Percentiles rank a stretch among this genome's conserved stretches.
Evolutionary conservation across 371 early-diverging fungal species (phyloP).

Genomic region (Rhizomucor miehei): DNA sequence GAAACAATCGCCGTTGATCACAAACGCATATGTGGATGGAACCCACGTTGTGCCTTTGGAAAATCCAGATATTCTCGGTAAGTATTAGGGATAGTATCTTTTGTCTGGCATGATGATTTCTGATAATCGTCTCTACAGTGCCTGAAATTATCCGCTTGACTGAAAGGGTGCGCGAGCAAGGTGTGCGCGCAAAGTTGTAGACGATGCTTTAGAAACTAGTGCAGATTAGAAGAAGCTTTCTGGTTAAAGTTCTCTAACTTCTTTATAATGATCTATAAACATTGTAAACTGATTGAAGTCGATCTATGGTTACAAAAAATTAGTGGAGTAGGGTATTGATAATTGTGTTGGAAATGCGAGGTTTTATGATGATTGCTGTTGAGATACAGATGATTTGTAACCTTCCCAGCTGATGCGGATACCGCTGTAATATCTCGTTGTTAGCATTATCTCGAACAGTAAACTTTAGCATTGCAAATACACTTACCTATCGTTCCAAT

Average conservation of each 20-base stretch:
- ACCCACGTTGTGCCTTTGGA: conserved; percentile 37
- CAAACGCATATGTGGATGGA: conserved; percentile 20
- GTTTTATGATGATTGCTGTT: conserved; percentile 6
- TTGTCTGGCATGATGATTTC: no score
- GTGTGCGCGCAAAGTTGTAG: neutral
- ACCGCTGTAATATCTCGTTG: conserved; percentile 1
- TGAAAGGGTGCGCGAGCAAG: neutral
- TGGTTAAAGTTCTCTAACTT: no score
- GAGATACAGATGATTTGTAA: neutral
- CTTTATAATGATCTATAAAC: no score
- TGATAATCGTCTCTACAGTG: neutral
- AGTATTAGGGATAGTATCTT: neutral
- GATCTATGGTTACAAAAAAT: no score
- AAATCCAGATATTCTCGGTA: conserved; percentile 25
- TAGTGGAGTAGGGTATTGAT: no score
- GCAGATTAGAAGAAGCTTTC: no score
- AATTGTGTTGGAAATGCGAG: neutral
- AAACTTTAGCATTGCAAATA: neutral
- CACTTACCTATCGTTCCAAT: conserved; percentile 56
- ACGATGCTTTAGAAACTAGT: neutral
- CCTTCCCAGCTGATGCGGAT: conserved; percentile 14
- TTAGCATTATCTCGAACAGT: neutral
- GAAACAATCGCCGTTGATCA: conserved; percentile 6
- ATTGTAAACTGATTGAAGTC: no score
- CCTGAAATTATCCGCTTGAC: conserved; percentile 4